Conservation (phyloP, 2,329 filamentous ascomycete species). For the Cryoendolithus antarcticus region DNA sequence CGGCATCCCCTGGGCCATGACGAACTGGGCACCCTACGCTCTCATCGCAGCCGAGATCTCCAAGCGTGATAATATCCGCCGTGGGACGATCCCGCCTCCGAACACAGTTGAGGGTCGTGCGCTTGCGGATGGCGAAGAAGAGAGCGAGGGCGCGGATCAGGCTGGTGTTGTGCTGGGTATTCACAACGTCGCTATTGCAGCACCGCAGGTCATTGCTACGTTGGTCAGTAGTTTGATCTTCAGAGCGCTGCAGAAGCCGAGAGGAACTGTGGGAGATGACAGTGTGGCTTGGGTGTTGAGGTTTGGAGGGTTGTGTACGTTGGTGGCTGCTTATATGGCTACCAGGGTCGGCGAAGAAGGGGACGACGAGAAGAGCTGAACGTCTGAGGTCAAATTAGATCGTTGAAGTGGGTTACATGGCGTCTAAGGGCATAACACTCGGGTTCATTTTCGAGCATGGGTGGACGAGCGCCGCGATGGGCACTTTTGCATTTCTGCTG, state of each 20-base stretch:
- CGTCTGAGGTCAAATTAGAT: too few species aligned
- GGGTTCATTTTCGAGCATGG: too few species aligned
- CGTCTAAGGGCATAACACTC: too few species aligned
- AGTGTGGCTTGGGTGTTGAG: conserved; percentile 80
- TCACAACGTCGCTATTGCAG: conserved; percentile 88
- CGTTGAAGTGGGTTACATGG: too few species aligned
- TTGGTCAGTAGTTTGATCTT: conserved; percentile 76
- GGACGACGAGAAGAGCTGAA: not conserved
- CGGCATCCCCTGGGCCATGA: conserved; percentile 84
- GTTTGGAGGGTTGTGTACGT: conserved; percentile 66
- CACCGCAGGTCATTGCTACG: conserved; percentile 84
- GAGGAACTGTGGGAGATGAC: conserved; percentile 71
- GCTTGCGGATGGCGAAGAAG: conserved; percentile 35
- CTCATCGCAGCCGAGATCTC: conserved; percentile 90
- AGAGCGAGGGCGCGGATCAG: conserved; percentile 52
- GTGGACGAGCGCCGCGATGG: too few species aligned
- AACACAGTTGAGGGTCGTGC: conserved; percentile 23
- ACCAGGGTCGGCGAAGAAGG: conserved; percentile 51
- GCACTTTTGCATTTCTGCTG: too few species aligned
- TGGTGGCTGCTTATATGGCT: conserved; percentile 65
- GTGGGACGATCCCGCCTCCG: conserved; percentile 33
- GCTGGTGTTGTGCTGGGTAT: conserved; percentile 86
- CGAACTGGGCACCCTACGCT: conserved; percentile 89
- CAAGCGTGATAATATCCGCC: conserved; percentile 58
- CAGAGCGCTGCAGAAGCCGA: conserved; percentile 71